Evolutionary conservation across 805 yeast species (phyloP).

Genomic region (Hemisphaericaspora nanyangensis): DNA sequence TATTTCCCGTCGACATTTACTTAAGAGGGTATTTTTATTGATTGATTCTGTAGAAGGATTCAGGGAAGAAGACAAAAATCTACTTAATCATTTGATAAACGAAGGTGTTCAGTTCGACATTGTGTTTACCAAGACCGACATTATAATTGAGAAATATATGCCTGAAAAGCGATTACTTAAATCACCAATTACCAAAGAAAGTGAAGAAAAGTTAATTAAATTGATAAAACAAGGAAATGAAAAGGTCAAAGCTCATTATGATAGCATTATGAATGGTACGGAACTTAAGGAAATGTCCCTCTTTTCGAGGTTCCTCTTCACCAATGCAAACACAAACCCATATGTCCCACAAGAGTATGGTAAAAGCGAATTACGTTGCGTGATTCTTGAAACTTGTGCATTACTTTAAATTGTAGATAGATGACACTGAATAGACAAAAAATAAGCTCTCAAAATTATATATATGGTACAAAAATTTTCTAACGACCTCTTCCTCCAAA

Average conservation of each 20-base stretch:
- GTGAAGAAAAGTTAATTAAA: neutral
- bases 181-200: neutral
- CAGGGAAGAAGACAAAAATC: constrained; percentile 49
- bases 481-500: constrained; percentile 38
- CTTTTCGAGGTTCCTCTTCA: constrained; percentile 46
- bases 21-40: constrained; percentile 58
- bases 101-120: constrained; percentile 69
- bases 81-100: constrained; percentile 47
- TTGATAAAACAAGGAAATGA: constrained; percentile 20
- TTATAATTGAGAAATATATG: constrained; percentile 25
- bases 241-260: constrained; percentile 22
- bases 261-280: constrained; percentile 10
- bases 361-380: constrained; percentile 46
- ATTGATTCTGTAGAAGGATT: constrained; percentile 61
- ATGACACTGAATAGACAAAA: neutral
- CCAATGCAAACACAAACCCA: constrained; percentile 43
- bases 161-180: constrained; percentile 10
- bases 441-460: neutral
- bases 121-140: constrained; percentile 75
- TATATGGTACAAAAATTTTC: constrained; percentile 6
- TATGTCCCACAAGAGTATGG: constrained; percentile 45
- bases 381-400: constrained; percentile 54
- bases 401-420: constrained; percentile 11
- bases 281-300: constrained; percentile 28
- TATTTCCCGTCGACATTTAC: constrained; percentile 47